Base-by-base conservation (phyloP, 2,329 filamentous ascomycete genomes). In the Penicillium nordicum region DNA sequence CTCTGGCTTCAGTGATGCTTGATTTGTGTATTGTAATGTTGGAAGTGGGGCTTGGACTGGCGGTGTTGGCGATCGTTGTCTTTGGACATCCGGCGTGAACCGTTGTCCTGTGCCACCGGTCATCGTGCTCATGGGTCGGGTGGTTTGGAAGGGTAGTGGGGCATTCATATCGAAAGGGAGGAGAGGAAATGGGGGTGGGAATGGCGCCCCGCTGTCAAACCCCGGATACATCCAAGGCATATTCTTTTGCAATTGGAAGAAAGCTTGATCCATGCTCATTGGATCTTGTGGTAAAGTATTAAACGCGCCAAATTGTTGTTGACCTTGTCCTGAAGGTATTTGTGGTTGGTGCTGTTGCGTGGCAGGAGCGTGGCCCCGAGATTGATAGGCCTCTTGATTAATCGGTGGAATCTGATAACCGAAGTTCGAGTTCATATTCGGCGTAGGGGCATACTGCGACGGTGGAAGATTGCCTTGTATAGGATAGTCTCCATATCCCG, bases 11-110 rank as follows among this genome's bases (percentile, higher is more conserved):
- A 75, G 63, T 5, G 75, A 69, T 2, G 88, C 79, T 50, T 80
- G 79, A 4, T 68, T 52, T n/a, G 90, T 76, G 73, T 95, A 95
- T 45, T 73, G 68, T 0, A 73, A 44, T 1, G 82, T 82, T 0
- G 89, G 84, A 0, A 81, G 67, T 0, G 90, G 90, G 5, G 58
- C 56, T 25, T 54, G 57, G 36, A 61, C 47, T 9, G 52, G 49
- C 18, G 58, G 61, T 21, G 58, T 60, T 32, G 51, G n/a, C n/a
- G 50, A 56, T 38, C 60, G 43, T 45, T 25, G 41, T 42, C 54
- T 58, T 55, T 46, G 47, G 8, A 2, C 12, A 8, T 54, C 21
- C 29, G 58, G 9, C 49, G 44, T 23, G 50, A 30, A 29, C 21
- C 40, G 36, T 53, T 59, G 29, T 21, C 11, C 38, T 18, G 51